Base-by-base conservation (phyloP, 2,329 filamentous ascomycete genomes). In the Xylariaceae sp. region DNA sequence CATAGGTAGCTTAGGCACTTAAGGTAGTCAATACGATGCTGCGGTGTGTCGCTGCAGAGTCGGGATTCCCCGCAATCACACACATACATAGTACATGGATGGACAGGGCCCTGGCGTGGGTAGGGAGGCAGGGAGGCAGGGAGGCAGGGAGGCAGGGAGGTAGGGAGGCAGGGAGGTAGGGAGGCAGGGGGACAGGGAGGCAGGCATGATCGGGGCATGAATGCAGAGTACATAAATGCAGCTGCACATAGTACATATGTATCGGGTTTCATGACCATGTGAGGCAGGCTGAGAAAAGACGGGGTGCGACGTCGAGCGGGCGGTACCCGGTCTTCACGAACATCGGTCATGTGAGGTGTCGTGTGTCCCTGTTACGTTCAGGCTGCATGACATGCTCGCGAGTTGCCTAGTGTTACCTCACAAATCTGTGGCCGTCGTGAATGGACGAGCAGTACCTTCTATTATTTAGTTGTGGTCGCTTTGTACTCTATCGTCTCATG, bases 21-120 rank as follows among this genome's bases (percentile, higher is more conserved):
- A n/a, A n/a, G n/a, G n/a, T n/a, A n/a, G n/a, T n/a, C 35, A 28
- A 28, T 37, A 37, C 35, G 22, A 29, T 37, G 22, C 35, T 24
- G 22, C 22, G 22, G 22, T 26, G 22, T 26, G 6, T 6, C 22
- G n/a, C 22, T 26, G 22, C 22, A 26, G 35, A 24, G 9, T 24
- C 35, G 19, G 22, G 35, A 29, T 37, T 9, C 35, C 35, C 35
- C 35, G 35, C 35, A 17, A 28, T 28, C 19, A 3, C 16, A 29
- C 19, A 37, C 11, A 17, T 37, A 29, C n/a, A 29, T n/a, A n/a
- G 26, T 29, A 29, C 9, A 29, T 29, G 26, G 9, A n/a, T 29
- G 9, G 26, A n/a, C 26, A 29, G 9, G 26, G 26, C 26, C n/a
- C 9, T n/a, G 9, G 26, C 9, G 9, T 29, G n/a, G n/a, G n/a